Conservation (phyloP, 352 stramenopile genomes). For the Phytophthora nicotianae region DNA sequence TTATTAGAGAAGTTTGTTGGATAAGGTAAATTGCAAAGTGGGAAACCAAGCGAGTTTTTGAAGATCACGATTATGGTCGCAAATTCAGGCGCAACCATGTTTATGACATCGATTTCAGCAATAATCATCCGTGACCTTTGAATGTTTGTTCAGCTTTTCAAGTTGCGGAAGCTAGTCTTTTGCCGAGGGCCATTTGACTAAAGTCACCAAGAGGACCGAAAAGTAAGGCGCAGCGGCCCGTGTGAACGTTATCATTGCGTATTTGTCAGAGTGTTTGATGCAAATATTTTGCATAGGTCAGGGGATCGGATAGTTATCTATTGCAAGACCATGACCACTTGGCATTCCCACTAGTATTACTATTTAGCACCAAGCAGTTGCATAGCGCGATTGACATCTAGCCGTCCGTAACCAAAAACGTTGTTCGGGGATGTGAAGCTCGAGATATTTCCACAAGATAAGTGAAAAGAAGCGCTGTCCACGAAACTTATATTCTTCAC, state of each 20-base stretch:
- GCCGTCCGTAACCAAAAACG: constrained; percentile 34
- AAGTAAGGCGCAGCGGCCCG: too few relatives aligned
- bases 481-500: constrained; percentile 11
- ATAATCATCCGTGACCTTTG: background rate
- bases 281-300: too few relatives aligned
- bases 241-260: too few relatives aligned
- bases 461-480: constrained; percentile 2
- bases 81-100: constrained; percentile 3
- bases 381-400: constrained; percentile 21
- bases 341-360: background rate
- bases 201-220: too few relatives aligned
- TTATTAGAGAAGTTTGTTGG: constrained; percentile 3
- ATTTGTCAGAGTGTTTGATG: too few relatives aligned
- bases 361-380: background rate
- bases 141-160: too few relatives aligned
- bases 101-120: constrained; percentile 3
- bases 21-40: constrained; percentile 22
- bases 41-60: background rate
- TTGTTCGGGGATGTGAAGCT: constrained; percentile 36
- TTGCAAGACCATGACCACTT: too few relatives aligned
- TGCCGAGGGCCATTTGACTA: too few relatives aligned
- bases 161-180: too few relatives aligned
- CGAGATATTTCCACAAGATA: constrained; percentile 31
- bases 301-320: too few relatives aligned
- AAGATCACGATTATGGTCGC: constrained; percentile 1